Conservation (phyloP, 2,329 filamentous ascomycete genomes). For the Chaetomium sp. region DNA sequence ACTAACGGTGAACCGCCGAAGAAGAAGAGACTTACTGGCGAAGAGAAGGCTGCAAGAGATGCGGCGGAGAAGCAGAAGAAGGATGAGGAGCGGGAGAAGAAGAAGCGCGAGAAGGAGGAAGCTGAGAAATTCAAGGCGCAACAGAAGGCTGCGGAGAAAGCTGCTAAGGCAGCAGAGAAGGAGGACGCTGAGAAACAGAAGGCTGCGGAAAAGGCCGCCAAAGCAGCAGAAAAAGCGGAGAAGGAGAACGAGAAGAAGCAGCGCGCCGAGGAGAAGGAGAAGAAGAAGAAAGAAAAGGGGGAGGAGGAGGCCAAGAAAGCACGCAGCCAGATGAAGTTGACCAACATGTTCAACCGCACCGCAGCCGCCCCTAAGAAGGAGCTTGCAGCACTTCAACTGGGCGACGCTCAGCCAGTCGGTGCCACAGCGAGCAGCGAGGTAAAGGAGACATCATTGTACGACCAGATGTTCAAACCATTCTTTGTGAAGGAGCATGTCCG, state of each 20-base stretch:
- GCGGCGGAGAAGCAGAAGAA: constrained; percentile 25
- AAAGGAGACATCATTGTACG: constrained; percentile 46
- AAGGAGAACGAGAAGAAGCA: constrained; percentile 21
- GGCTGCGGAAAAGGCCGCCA: constrained; percentile 28
- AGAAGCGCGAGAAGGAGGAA: constrained; percentile 26
- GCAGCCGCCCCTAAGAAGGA: constrained; percentile 38
- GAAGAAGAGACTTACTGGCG: constrained; percentile 43
- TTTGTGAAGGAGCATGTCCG: constrained; percentile 66
- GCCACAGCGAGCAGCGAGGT: constrained; percentile 26
- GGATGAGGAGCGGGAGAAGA: constrained; percentile 28
- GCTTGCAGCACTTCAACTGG: constrained; percentile 25
- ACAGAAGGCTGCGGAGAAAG: constrained; percentile 25
- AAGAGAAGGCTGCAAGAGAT: constrained; percentile 31
- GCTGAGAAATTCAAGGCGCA: constrained; percentile 29
- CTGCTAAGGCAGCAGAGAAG: constrained; percentile 29
- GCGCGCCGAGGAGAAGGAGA: constrained; percentile 34
- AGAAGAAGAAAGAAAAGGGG: constrained; percentile 46
- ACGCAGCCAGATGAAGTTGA: constrained; percentile 42
- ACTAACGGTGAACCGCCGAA: constrained; percentile 25
- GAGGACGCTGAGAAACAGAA: constrained; percentile 29
- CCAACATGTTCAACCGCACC: constrained; percentile 39
- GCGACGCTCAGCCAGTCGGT: constrained; percentile 20
- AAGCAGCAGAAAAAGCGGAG: constrained; percentile 28
- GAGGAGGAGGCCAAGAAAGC: constrained; percentile 47
- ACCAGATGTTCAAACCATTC: constrained; percentile 73